phyloP scores from a whole-genome alignment of 2,329 filamentous ascomycete species.

The Trichoderma sp. region DNA sequence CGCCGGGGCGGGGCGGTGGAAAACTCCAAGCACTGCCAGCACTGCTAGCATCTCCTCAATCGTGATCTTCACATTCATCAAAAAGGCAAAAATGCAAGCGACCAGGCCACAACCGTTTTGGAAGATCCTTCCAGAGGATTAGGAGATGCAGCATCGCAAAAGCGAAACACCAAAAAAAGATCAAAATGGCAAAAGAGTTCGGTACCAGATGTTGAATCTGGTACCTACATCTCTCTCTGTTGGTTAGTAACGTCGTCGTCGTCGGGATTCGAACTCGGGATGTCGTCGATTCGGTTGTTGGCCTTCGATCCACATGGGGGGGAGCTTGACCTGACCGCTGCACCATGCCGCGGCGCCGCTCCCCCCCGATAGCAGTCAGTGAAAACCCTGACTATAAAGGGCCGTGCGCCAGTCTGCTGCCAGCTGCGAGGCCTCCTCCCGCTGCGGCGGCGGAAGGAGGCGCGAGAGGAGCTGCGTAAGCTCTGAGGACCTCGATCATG shows the following conservation, averaged over 20 bases:
- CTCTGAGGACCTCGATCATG: background rate
- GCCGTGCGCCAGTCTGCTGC: background rate
- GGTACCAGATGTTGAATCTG: background rate
- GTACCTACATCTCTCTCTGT: constrained; percentile 5
- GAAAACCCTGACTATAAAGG: background rate
- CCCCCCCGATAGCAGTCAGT: background rate
- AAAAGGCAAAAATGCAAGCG: background rate
- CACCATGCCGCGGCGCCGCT: constrained; percentile 2
- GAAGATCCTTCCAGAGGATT: background rate
- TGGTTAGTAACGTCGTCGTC: background rate
- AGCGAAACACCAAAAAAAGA: background rate
- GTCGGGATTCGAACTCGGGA: constrained; percentile 1
- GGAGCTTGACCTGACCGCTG: constrained; percentile 11
- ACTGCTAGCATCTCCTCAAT: background rate
- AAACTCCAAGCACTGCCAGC: background rate
- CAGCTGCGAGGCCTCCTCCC: constrained; percentile 1
- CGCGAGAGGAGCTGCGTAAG: background rate
- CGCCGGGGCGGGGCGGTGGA: background rate
- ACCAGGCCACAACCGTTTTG: background rate
- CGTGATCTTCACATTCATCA: background rate
- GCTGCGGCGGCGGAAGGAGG: background rate
- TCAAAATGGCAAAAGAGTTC: constrained; percentile 6
- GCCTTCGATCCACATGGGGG: background rate
- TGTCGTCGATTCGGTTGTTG: constrained; percentile 13
- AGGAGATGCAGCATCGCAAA: background rate